Conservation (phyloP, 257 asterid genomes). For the Solanum chilense region DNA sequence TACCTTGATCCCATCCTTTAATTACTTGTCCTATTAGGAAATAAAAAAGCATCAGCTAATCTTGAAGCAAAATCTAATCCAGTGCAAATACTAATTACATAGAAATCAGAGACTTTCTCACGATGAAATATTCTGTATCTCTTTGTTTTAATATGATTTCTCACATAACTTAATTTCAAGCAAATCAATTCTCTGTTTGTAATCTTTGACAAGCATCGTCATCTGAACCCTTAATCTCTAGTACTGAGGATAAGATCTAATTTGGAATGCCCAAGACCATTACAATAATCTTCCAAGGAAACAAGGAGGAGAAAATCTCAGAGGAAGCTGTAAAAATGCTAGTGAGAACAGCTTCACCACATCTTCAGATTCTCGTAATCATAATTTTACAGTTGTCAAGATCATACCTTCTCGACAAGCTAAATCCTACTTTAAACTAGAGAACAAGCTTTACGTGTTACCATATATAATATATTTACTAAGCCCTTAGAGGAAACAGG, state of each 20-base stretch:
- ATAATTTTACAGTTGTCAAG: not conserved
- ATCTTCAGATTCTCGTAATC: not conserved
- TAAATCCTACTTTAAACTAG: not conserved
- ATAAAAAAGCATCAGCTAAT: not conserved
- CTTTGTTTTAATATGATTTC: not conserved
- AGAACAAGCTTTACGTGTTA: not conserved
- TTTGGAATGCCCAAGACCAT: not conserved
- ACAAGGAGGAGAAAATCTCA: not conserved
- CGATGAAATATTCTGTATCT: not conserved
- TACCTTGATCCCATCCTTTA: conserved; percentile 73
- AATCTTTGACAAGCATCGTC: not conserved
- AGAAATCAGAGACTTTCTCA: not conserved
- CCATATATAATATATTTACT: not conserved
- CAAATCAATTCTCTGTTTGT: not conserved
- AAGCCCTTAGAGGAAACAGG: not conserved
- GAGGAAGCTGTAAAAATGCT: not conserved
- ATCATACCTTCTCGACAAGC: not conserved
- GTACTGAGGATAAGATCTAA: not conserved
- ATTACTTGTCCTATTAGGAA: conserved; percentile 55
- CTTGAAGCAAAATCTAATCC: not conserved
- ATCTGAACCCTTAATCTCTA: not conserved
- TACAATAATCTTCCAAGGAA: not conserved
- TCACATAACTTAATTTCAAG: not conserved
- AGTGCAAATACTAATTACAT: not conserved
- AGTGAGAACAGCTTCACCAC: not conserved